Base-by-base conservation (phyloP, 1,284 basidiomycete species). In the Tylopilus orsonianus region DNA sequence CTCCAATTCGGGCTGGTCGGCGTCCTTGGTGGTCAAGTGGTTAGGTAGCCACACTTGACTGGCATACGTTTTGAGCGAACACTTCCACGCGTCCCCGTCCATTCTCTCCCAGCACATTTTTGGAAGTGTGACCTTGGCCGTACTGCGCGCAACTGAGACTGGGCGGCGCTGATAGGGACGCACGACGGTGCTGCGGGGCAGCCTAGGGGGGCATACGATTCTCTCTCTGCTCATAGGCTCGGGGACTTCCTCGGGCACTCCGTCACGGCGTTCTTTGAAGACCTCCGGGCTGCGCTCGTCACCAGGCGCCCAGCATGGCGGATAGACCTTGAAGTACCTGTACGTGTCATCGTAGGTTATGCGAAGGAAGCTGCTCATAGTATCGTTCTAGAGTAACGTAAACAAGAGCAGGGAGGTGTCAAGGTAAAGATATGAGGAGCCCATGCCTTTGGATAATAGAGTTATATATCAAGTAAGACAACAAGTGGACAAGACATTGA, bases 31-130 rank as follows among this genome's bases (percentile, higher is more conserved):
- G 8, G 20, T 33, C 53, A 18, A 50, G 30, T 13, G 6, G 10
- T 26, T 47, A 57, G 56, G 49, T 36, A 57, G 19, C 56, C 56
- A 57, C 20, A 18, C 19, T 24, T 39, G 38, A 7, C 20, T 36
- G 12, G 57, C 23, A 30, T 55, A 57, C 13, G 27, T 5, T 38
- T 38, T 39, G 27, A 56, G 39, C 9, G 53, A 24, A 43, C 50
- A 47, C 3, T 45, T 29, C 48, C 41, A 55, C 3, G 7, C 5
- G n/a, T n/a, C n/a, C n/a, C n/a, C n/a, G n/a, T n/a, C n/a, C n/a
- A n/a, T n/a, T n/a, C n/a, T n/a, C n/a, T n/a, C n/a, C n/a, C n/a
- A n/a, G n/a, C n/a, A n/a, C n/a, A n/a, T n/a, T n/a, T n/a, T n/a
- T n/a, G n/a, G n/a, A n/a, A n/a, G n/a, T n/a, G n/a, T n/a, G n/a